These are phyloP conservation scores for Coffea canephora DNA, from an alignment of 257 asterid species.

Conservation along the genomic window DNA sequence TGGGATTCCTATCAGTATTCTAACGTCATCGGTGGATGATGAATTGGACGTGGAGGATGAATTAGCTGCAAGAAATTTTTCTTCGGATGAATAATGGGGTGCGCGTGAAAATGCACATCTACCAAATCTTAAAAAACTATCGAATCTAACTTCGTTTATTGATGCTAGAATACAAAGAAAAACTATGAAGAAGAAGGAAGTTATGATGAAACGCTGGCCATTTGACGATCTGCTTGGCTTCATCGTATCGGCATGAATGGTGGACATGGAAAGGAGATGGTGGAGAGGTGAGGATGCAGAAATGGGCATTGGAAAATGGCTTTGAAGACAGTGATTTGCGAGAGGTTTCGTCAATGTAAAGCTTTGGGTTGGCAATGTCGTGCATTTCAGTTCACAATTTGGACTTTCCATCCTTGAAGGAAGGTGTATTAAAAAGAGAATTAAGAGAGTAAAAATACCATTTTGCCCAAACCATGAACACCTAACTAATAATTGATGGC, in stretches of 20 bases:
- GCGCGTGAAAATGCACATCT: conserved; percentile 40
- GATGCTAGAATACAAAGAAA: conserved; percentile 70
- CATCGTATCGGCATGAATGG: conserved; percentile 25
- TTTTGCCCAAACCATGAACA: background rate
- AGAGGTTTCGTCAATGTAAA: conserved; percentile 36
- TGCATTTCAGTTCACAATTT: conserved; percentile 35
- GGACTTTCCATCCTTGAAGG: conserved; percentile 48
- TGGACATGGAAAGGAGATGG: conserved; percentile 12
- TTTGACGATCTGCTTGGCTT: conserved; percentile 38
- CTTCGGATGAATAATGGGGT: conserved; percentile 1
- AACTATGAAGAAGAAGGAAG: conserved; percentile 54
- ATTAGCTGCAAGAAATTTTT: conserved; percentile 3
- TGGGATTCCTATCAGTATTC: conserved; percentile 66
- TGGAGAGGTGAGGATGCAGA: conserved; percentile 18
- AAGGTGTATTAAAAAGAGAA: conserved; percentile 21
- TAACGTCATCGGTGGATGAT: conserved; percentile 37
- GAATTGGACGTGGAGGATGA: conserved; percentile 10
- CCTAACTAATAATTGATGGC: no score
- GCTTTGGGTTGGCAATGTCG: conserved; percentile 44
- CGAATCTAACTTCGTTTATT: conserved; percentile 59
- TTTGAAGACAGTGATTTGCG: background rate
- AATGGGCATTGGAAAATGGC: conserved; percentile 2
- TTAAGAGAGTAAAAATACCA: conserved; percentile 9
- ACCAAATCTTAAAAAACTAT: conserved; percentile 43
- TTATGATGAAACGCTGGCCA: conserved; percentile 46